Evolutionary conservation across 2,329 filamentous ascomycete genomes (phyloP).

Genomic region (Aspergillus intermedius): DNA sequence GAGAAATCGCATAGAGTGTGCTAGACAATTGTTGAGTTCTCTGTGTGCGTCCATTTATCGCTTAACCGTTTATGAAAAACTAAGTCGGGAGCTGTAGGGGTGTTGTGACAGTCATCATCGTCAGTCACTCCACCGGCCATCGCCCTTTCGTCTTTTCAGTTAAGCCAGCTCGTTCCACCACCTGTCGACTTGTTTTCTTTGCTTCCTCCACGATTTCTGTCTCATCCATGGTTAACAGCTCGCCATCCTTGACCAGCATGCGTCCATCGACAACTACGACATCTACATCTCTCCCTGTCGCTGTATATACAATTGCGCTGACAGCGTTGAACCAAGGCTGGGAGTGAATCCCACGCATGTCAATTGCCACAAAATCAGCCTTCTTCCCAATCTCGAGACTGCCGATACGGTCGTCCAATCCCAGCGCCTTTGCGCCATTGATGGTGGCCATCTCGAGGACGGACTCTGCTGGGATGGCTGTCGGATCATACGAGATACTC

Average conservation of each 20-base stretch:
- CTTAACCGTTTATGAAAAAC: neutral
- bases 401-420: slow-evolving; percentile 35
- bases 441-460: slow-evolving; percentile 49
- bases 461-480: slow-evolving; percentile 38
- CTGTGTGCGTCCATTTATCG: neutral
- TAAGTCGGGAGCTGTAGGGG: neutral
- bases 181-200: slow-evolving; percentile 27
- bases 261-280: slow-evolving; percentile 40
- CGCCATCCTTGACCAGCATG: slow-evolving; percentile 30
- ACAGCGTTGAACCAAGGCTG: slow-evolving; percentile 38
- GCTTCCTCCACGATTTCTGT: slow-evolving; percentile 35
- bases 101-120: neutral
- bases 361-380: slow-evolving; percentile 35
- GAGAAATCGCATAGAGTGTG: neutral
- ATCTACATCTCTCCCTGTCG: slow-evolving; percentile 40
- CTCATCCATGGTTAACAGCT: slow-evolving; percentile 37
- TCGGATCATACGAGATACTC: slow-evolving; percentile 38
- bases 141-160: slow-evolving; percentile 28
- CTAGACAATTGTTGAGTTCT: neutral
- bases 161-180: slow-evolving; percentile 35
- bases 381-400: slow-evolving; percentile 38
- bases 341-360: slow-evolving; percentile 25
- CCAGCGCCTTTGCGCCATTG: slow-evolving; percentile 44
- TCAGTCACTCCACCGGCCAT: slow-evolving; percentile 27
- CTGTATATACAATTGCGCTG: slow-evolving; percentile 39